phyloP scores from a whole-genome alignment of 768 basidiomycete species.

The Termitomyces heimii region DNA sequence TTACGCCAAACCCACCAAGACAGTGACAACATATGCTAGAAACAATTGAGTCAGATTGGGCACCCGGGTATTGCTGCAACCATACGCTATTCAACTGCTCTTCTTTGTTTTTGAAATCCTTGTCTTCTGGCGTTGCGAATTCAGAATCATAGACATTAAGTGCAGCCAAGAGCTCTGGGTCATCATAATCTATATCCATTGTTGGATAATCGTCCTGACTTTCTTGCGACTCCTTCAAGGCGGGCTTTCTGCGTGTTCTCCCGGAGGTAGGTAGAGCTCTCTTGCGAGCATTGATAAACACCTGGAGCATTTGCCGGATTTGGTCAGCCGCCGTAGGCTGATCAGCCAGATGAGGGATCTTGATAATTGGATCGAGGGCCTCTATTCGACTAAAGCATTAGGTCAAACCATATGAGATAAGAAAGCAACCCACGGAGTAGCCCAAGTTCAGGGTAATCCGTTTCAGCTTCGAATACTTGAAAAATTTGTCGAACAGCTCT shows the following conservation, averaged over 20 bases:
- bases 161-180: slow-evolving; percentile 52
- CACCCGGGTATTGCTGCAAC: background rate
- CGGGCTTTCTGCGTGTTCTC: slow-evolving; percentile 22
- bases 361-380: slow-evolving; percentile 49
- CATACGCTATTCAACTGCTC: slow-evolving; percentile 27
- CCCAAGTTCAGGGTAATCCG: slow-evolving; percentile 55
- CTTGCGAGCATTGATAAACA: slow-evolving; percentile 55
- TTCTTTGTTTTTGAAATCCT: background rate
- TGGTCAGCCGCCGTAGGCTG: slow-evolving; percentile 41
- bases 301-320: slow-evolving; percentile 51
- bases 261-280: slow-evolving; percentile 39
- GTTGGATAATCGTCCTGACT: slow-evolving; percentile 72
- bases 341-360: slow-evolving; percentile 29
- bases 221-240: slow-evolving; percentile 46
- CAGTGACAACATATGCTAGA: slow-evolving; percentile 13
- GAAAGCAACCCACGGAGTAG: slow-evolving; percentile 25
- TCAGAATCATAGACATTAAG: slow-evolving; percentile 35
- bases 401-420: background rate
- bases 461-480: background rate
- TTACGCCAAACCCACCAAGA: slow-evolving; percentile 31
- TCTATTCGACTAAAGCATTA: slow-evolving; percentile 27
- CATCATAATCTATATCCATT: slow-evolving; percentile 48
- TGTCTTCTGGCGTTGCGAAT: slow-evolving; percentile 35
- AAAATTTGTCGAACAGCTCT: slow-evolving; percentile 19
- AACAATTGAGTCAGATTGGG: background rate